Percentiles rank a stretch among this genome's conserved stretches.
Evolutionary conservation across 1,284 basidiomycete species (phyloP).

Genomic region (Exobasidium cylindrosporum): DNA sequence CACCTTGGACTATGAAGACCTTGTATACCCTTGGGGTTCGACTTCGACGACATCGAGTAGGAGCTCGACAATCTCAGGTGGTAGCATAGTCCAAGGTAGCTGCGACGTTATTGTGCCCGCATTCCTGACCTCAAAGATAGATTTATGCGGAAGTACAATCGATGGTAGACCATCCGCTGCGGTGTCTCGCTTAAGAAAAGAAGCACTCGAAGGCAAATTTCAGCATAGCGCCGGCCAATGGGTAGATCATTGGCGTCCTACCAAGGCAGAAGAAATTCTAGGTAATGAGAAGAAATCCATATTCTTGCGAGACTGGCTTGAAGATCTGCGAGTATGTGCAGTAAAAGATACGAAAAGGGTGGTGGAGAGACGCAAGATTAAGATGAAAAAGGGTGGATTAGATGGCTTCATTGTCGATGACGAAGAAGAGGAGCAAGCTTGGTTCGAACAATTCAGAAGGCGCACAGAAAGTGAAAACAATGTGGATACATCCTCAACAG

Average conservation of each 20-base stretch:
- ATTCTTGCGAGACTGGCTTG: conserved; percentile 38
- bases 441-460: conserved; percentile 31
- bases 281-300: conserved; percentile 27
- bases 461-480: neutral
- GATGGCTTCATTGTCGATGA: conserved; percentile 39
- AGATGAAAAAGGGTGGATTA: conserved; percentile 15
- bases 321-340: conserved; percentile 23
- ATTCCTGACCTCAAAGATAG: neutral
- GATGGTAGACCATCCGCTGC: neutral
- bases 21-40: neutral
- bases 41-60: neutral
- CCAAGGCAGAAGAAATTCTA: conserved; percentile 18
- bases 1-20: neutral
- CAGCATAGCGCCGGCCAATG: conserved; percentile 14
- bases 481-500: neutral
- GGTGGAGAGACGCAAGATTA: conserved; percentile 14
- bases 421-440: conserved; percentile 28
- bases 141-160: neutral
- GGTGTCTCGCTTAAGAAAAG: neutral
- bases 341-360: conserved; percentile 16
- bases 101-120: neutral
- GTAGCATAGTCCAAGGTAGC: neutral
- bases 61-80: no score
- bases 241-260: conserved; percentile 29
- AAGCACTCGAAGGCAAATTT: neutral